Evolutionary conservation across 805 yeast genomes (phyloP).

Genomic region (Candida qinlingensis): DNA sequence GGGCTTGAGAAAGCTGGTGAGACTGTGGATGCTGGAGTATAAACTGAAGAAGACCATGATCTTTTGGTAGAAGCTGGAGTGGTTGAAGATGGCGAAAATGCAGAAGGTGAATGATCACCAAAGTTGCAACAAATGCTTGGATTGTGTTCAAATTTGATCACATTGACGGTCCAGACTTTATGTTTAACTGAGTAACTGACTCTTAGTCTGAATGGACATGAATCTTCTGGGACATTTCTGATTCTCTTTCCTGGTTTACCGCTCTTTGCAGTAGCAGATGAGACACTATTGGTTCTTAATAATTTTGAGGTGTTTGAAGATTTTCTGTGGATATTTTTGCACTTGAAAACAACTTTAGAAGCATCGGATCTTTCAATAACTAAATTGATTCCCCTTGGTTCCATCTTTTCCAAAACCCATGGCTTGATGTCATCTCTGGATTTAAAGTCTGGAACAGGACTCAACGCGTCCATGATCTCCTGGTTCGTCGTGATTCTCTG

Average conservation of each 20-base stretch:
- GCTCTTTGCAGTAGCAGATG: neutral
- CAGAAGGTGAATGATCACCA: constrained; percentile 12
- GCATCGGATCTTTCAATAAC: constrained; percentile 30
- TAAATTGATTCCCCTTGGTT: constrained; percentile 18
- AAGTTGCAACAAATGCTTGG: constrained; percentile 21
- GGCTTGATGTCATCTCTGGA: constrained; percentile 24
- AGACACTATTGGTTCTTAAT: neutral
- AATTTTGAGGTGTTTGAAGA: constrained; percentile 11
- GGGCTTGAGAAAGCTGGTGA: constrained; percentile 19
- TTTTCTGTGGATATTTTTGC: constrained; percentile 26
- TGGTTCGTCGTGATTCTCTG: constrained; percentile 17
- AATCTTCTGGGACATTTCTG: constrained; percentile 21
- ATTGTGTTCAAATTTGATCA: constrained; percentile 24
- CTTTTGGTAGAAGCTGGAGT: constrained; percentile 17
- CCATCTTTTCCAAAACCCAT: constrained; percentile 21
- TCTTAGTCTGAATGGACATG: constrained; percentile 27
- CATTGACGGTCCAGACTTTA: constrained; percentile 21
- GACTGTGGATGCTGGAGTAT: constrained; percentile 21
- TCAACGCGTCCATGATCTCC: constrained; percentile 21
- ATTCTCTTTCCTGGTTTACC: constrained; percentile 13
- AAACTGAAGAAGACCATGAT: constrained; percentile 15
- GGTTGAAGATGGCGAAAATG: constrained; percentile 9
- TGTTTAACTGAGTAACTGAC: constrained; percentile 25
- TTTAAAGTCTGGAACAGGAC: constrained; percentile 23
- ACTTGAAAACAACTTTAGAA: constrained; percentile 29